Evolutionary conservation across 768 basidiomycete genomes (phyloP).

Genomic region (Goffeauzyma gilvescens): DNA sequence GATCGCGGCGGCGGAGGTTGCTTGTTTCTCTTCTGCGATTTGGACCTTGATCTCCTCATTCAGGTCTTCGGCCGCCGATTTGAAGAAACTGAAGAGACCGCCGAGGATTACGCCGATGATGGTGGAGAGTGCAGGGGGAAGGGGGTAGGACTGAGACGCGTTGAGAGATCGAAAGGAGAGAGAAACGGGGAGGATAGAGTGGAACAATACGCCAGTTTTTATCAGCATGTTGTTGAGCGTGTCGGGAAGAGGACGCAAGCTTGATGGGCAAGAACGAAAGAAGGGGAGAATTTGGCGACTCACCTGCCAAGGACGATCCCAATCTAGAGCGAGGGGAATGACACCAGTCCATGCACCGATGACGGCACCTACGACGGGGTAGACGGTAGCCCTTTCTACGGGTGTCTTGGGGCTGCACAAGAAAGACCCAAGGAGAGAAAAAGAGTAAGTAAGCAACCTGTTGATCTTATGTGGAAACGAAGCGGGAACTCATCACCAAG

Average conservation of each 20-base stretch:
- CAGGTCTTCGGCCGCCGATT: conserved; percentile 11
- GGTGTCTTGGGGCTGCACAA: conserved; percentile 40
- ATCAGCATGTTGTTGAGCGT: background rate
- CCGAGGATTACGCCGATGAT: conserved; percentile 20
- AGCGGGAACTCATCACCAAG: background rate
- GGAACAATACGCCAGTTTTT: background rate
- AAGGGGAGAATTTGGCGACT: conserved; percentile 17
- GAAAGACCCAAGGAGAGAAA: no score
- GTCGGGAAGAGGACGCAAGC: background rate
- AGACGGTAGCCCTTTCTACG: conserved; percentile 58
- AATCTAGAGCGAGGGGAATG: conserved; percentile 76
- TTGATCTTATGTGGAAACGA: no score
- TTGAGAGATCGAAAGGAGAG: background rate
- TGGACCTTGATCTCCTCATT: no score
- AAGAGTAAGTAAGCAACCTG: no score
- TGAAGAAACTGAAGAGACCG: conserved; percentile 12
- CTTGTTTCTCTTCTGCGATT: no score
- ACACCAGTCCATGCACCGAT: conserved; percentile 64
- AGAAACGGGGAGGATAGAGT: background rate
- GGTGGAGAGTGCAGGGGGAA: conserved; percentile 17
- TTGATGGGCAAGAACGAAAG: background rate
- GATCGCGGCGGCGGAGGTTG: no score
- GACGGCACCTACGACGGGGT: conserved; percentile 53
- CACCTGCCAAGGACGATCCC: conserved; percentile 97
- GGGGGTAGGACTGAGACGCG: conserved; percentile 18